These are phyloP conservation scores for Aspergillus quadricinctus DNA, from an alignment of 2,329 filamentous ascomycete genomes.

Conservation along the genomic window DNA sequence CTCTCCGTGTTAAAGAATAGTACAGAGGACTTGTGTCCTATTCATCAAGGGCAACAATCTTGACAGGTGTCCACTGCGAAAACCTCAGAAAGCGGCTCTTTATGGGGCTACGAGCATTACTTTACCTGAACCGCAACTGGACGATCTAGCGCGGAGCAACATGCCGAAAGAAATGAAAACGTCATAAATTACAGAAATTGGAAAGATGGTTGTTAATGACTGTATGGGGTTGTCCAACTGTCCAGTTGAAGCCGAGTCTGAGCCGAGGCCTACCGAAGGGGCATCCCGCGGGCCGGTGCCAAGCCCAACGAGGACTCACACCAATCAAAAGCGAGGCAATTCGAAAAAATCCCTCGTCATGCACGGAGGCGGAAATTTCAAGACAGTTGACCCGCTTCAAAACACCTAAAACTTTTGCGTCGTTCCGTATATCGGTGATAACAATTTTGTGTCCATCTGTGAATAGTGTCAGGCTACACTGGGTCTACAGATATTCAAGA, in stretches of 20 bases:
- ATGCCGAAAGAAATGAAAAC: constrained; percentile 24
- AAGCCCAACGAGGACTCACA: constrained; percentile 10
- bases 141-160: constrained; percentile 17
- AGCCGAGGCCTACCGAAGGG: constrained; percentile 35
- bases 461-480: constrained; percentile 13
- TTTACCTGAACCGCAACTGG: constrained; percentile 18
- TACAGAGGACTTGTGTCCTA: neutral
- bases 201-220: constrained; percentile 14
- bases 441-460: constrained; percentile 17
- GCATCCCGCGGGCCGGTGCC: constrained; percentile 23
- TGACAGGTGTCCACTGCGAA: neutral
- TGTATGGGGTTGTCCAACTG: constrained; percentile 19
- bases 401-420: constrained; percentile 16
- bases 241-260: constrained; percentile 26
- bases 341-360: constrained; percentile 19
- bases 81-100: constrained; percentile 1
- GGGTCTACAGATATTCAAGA: constrained; percentile 37
- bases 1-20: neutral
- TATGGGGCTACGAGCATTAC: constrained; percentile 11
- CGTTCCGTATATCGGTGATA: constrained; percentile 36
- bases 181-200: constrained; percentile 26
- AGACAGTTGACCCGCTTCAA: constrained; percentile 25
- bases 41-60: neutral
- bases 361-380: constrained; percentile 27
- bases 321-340: constrained; percentile 27